Evolutionary conservation across 1,284 basidiomycete genomes (phyloP).

Genomic region (Ganoderma lucidum): DNA sequence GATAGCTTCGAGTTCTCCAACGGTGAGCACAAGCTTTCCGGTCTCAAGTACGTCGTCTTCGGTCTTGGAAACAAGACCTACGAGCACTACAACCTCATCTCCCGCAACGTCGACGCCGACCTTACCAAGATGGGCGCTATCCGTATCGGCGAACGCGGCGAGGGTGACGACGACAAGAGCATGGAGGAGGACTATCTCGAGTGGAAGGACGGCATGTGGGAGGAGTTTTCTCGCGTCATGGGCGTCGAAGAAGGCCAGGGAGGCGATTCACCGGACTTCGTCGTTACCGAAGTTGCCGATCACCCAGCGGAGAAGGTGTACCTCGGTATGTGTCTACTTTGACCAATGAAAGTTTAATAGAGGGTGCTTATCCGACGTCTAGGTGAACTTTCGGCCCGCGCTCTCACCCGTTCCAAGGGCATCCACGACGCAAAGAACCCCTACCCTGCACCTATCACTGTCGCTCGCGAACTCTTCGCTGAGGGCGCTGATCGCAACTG

Average conservation of each 20-base stretch:
- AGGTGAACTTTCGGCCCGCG: slow-evolving; percentile 91
- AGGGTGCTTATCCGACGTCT: slow-evolving; percentile 4
- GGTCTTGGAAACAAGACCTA: slow-evolving; percentile 96
- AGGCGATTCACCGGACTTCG: slow-evolving; percentile 95
- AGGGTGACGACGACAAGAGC: slow-evolving; percentile 99
- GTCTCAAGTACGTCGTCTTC: slow-evolving; percentile 96
- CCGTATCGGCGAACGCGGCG: slow-evolving; percentile 91
- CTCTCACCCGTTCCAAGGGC: slow-evolving; percentile 89
- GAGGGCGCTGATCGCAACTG: slow-evolving; percentile 86
- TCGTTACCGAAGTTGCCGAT: slow-evolving; percentile 82
- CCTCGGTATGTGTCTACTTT: slow-evolving; percentile 66
- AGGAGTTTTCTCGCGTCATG: slow-evolving; percentile 82
- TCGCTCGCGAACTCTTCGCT: slow-evolving; percentile 87
- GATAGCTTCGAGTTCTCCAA: slow-evolving; percentile 88
- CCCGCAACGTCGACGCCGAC: slow-evolving; percentile 80
- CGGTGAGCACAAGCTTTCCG: slow-evolving; percentile 80
- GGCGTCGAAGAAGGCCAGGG: slow-evolving; percentile 96
- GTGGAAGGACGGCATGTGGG: slow-evolving; percentile 99
- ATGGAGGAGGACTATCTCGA: slow-evolving; percentile 99
- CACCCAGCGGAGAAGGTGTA: slow-evolving; percentile 88
- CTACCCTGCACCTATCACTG: slow-evolving; percentile 84
- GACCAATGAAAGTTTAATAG: not conserved
- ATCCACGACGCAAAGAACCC: slow-evolving; percentile 99
- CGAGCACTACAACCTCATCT: slow-evolving; percentile 94
- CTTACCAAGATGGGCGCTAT: slow-evolving; percentile 85